These are phyloP conservation scores for Cetraspora pellucida DNA, from an alignment of 192 early-diverging fungal genomes.

Conservation along the genomic window DNA sequence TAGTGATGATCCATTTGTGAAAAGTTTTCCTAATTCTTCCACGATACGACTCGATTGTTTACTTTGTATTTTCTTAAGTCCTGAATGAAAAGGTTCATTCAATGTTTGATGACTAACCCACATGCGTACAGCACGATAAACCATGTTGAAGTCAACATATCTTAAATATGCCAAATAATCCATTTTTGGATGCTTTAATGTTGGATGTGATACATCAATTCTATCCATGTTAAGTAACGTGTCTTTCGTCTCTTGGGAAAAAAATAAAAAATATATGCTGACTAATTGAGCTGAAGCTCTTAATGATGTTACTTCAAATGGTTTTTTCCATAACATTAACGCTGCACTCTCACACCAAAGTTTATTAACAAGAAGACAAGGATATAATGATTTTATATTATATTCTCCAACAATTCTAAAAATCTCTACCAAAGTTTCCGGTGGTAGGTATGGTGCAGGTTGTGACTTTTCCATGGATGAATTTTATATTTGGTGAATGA, in stretches of 20 bases:
- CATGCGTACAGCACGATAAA: constrained; percentile 16
- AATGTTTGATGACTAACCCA: constrained; percentile 4
- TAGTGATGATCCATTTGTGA: neutral
- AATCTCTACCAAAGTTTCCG: constrained; percentile 1
- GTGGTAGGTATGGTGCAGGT: neutral
- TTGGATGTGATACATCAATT: neutral
- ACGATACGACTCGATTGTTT: neutral
- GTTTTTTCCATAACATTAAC: constrained; percentile 14
- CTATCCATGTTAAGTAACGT: neutral
- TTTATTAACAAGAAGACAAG: constrained; percentile 30
- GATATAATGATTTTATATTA: constrained; percentile 17
- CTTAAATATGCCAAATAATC: constrained; percentile 8
- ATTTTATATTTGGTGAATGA: too few species aligned
- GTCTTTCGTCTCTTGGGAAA: neutral
- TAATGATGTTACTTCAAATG: constrained; percentile 12
- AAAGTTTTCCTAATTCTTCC: constrained; percentile 8
- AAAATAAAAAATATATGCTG: constrained; percentile 1
- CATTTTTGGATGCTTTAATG: neutral
- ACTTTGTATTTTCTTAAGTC: neutral
- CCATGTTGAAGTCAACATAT: constrained; percentile 16
- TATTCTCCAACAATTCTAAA: constrained; percentile 1
- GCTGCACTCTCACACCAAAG: constrained; percentile 4
- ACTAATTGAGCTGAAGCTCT: neutral
- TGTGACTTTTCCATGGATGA: neutral
- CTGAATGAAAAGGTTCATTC: neutral